Percentiles rank a stretch among this genome's conserved stretches.
These are phyloP conservation scores for Globisporangium alternatum DNA, from an alignment of 352 stramenopile genomes.

Conservation along the genomic window DNA sequence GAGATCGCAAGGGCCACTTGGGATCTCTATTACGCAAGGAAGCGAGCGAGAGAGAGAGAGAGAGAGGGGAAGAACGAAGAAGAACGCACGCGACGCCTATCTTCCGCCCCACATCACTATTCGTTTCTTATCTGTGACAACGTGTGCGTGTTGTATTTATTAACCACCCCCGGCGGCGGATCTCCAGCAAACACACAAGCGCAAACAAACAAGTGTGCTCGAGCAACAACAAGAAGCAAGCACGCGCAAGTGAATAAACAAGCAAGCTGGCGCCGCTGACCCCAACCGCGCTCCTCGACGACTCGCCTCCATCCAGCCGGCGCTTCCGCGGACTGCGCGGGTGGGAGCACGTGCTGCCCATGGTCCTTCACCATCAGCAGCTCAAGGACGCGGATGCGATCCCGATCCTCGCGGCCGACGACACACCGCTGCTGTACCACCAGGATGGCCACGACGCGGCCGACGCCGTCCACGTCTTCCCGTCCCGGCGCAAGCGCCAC, in stretches of 20 bases:
- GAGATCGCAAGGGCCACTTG: neutral
- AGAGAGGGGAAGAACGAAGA: neutral
- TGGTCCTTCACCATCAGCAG: conserved; percentile 10
- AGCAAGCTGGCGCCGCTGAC: conserved; percentile 3
- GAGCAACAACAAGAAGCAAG: neutral
- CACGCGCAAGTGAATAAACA: neutral
- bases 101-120: neutral
- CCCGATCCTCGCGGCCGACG: conserved; percentile 26
- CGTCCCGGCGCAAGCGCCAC: conserved; percentile 15
- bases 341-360: conserved; percentile 11
- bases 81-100: neutral
- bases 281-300: conserved; percentile 1
- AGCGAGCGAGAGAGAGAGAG: neutral
- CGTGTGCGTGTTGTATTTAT: conserved; percentile 1
- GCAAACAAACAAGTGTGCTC: neutral
- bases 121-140: neutral
- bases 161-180: neutral
- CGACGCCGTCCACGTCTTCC: conserved; percentile 4
- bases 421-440: conserved; percentile 20
- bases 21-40: neutral
- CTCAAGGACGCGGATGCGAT: conserved; percentile 14
- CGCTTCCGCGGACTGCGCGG: conserved; percentile 7
- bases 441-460: neutral
- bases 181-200: neutral
- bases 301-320: neutral